These are phyloP conservation scores for Sugiyamaella neomexicana DNA, from an alignment of 1,139 yeast species.

Conservation along the genomic window DNA sequence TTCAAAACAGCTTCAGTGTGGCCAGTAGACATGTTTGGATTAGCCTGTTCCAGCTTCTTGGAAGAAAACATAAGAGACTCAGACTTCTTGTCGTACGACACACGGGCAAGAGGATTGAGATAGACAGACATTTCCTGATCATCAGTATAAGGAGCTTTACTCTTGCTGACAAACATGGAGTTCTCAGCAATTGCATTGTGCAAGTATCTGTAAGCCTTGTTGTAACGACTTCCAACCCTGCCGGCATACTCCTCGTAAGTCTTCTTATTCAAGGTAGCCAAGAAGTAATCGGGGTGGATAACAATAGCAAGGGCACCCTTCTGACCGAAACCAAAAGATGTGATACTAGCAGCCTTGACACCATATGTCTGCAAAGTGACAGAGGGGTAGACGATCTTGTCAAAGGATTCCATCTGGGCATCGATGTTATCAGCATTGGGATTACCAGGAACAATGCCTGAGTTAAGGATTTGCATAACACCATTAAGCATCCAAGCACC, in stretches of 20 bases:
- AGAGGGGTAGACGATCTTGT: slow-evolving; percentile 90
- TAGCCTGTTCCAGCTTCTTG: slow-evolving; percentile 41
- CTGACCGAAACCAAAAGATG: slow-evolving; percentile 99
- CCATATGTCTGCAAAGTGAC: slow-evolving; percentile 94
- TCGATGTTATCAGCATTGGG: slow-evolving; percentile 98
- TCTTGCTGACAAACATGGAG: slow-evolving; percentile 90
- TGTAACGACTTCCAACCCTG: slow-evolving; percentile 79
- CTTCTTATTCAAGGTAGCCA: slow-evolving; percentile 70
- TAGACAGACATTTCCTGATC: slow-evolving; percentile 87
- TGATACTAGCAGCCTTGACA: slow-evolving; percentile 92
- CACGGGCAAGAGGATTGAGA: slow-evolving; percentile 95
- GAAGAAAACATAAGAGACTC: slow-evolving; percentile 52
- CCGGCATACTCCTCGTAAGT: slow-evolving; percentile 67
- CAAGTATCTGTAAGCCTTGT: slow-evolving; percentile 91
- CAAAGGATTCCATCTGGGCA: slow-evolving; percentile 73
- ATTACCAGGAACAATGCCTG: slow-evolving; percentile 98
- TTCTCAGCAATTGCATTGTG: slow-evolving; percentile 92
- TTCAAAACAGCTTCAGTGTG: slow-evolving; percentile 46
- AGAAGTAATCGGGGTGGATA: slow-evolving; percentile 91
- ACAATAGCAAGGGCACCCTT: slow-evolving; percentile 97
- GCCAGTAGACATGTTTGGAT: slow-evolving; percentile 37
- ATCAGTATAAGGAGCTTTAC: slow-evolving; percentile 85
- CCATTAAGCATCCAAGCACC: slow-evolving; percentile 99
- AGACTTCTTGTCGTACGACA: slow-evolving; percentile 51
- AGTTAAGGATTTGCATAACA: slow-evolving; percentile 86